Base-by-base conservation (phyloP, 805 yeast species). In the Pichia membranifaciens region DNA sequence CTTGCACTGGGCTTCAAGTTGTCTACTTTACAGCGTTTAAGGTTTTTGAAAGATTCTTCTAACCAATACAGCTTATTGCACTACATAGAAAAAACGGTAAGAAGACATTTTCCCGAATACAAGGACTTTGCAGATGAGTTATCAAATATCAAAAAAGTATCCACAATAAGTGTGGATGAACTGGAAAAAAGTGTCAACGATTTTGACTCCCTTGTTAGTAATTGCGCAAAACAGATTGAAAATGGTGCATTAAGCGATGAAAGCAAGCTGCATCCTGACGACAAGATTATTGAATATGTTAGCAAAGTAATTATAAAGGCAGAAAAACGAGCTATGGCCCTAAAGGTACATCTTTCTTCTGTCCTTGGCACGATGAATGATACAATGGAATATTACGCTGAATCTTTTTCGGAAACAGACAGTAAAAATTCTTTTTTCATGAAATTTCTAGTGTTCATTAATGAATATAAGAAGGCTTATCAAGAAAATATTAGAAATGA, bases 31-130 rank as follows among this genome's bases (percentile, higher is more conserved):
- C 86, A 77, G 55, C 72, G 88, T 59, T 70, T 85, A 51, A 77
- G 80, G 32, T 84, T 84, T 61, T 77, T 85, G 69, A 85, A 85
- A 67, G 84, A 82, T 59, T 78, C 73, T 41, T 79, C 79, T 52
- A 84, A 82, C 57, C 78, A 81, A 53, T 74, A 79, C 70, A 82
- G 90, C 0, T 78, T 85, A 54, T 69, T 85, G 56, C 91, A 85
- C 58, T 85, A 82, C 54, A 81, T 85, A 49, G 95, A 85, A 58
- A 80, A 75, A 56, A 70, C 82, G 16, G 66, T 84, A n/a, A 65
- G 95, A 49, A 63, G 67, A 1, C 78, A 81, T 50, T 85, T 81
- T 58, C 84, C 89, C 1, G 84, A 82, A 23, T 66, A 79, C 16
- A 72, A 81, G 50, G 71, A 64, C 2, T 84, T 85, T 62, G 69